Conservation (phyloP, 2,329 filamentous ascomycete genomes). For the Annulohypoxylon truncatum region DNA sequence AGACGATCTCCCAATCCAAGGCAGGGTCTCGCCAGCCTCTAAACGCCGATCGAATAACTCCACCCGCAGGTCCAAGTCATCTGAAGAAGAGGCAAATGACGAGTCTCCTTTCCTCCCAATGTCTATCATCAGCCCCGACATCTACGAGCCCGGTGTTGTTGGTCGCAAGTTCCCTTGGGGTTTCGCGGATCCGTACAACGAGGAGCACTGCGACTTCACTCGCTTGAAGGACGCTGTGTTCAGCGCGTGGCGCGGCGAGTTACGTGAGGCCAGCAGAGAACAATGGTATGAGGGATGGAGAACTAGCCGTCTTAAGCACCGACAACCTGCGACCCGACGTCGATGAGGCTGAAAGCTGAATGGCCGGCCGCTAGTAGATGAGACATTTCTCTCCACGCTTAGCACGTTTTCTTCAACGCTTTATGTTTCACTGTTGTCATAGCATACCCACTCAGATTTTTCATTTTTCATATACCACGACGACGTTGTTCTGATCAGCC, state of each 20-base stretch:
- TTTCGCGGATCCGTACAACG: slow-evolving; percentile 92
- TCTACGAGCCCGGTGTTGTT: slow-evolving; percentile 82
- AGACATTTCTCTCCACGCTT: slow-evolving; percentile 41
- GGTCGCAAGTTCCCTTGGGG: slow-evolving; percentile 97
- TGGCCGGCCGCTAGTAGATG: slow-evolving; percentile 16
- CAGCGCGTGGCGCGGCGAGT: slow-evolving; percentile 89
- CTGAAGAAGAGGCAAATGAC: slow-evolving; percentile 59
- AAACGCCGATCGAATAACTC: slow-evolving; percentile 62
- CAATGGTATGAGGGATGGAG: slow-evolving; percentile 98
- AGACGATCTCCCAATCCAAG: slow-evolving; percentile 57
- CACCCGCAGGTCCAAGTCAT: slow-evolving; percentile 57
- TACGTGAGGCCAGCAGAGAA: slow-evolving; percentile 89
- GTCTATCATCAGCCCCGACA: slow-evolving; percentile 92
- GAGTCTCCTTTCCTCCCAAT: slow-evolving; percentile 82
- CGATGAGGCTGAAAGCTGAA: slow-evolving; percentile 49
- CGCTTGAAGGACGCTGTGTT: slow-evolving; percentile 93
- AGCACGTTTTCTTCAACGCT: slow-evolving; percentile 38
- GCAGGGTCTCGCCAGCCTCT: slow-evolving; percentile 53
- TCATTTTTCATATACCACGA: slow-evolving; percentile 42
- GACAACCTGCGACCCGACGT: slow-evolving; percentile 54
- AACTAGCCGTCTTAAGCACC: slow-evolving; percentile 73
- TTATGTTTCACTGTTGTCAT: slow-evolving; percentile 42
- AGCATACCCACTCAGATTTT: slow-evolving; percentile 44
- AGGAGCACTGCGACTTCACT: slow-evolving; percentile 92
- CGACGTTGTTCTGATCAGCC: slow-evolving; percentile 36